Evolutionary conservation across 345 rosid species (phyloP), one percentile per base, ranked within the genome.

Genomic region (Jatropha curcas): DNA sequence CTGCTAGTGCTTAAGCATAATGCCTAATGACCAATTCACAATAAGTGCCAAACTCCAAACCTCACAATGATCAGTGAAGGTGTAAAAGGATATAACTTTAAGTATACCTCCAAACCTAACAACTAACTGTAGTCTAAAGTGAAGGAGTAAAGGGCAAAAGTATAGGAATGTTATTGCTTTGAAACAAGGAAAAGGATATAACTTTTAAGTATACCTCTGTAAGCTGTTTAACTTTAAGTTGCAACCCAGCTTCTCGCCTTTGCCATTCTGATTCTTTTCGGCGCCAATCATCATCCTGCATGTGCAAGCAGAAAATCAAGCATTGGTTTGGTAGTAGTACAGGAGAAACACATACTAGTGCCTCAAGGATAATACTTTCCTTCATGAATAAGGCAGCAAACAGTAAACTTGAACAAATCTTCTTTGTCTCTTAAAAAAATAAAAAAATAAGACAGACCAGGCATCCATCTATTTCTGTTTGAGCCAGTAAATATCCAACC

Each of bases 261-360:
- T 67, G 60, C 93, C 93, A 86, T 61, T 80, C 87, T 76, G 71
- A 73, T 80, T 88, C 91, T 74, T 82, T 84, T 65, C 71, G 81
- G 76, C 50, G 39, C 86, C 77, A 85, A 41, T 57, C 83, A 41
- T 82, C 80, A 71, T 14, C 70, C 96, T 88, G 67, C 60, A 77
- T 30, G 62, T 52, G 72, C 45, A 59, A 41, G 45, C 20, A 70
- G 30, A 66, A 71, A 74, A 60, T n/a, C 31, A 20, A 8, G 7
- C 19, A 57, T 7, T 33, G 22, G 8, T 7, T 48, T 55, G n/a
- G n/a, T n/a, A n/a, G n/a, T n/a, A n/a, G n/a, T n/a, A 13, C 27
- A 64, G 52, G 13, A 22, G 33, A 31, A 33, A 20, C 14, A 30
- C 10, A 13, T 13, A 45, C 7, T 46, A 59, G 7, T 10, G 52